Base-by-base conservation (phyloP, 306 rosid species). In the Gillenia trifoliata region DNA sequence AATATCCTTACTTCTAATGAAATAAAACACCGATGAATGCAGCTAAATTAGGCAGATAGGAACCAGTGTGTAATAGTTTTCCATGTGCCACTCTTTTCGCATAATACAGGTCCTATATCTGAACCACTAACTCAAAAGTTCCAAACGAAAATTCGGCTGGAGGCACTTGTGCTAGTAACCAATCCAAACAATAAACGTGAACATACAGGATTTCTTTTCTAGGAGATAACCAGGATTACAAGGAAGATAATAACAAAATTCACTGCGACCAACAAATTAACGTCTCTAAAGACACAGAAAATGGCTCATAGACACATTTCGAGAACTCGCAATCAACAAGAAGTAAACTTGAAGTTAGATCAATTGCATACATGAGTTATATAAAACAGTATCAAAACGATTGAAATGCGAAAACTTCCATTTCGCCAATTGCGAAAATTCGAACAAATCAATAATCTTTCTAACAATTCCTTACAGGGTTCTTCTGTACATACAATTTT, bases 391-490 rank as follows among this genome's bases (percentile, higher is more conserved):
- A 55, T 30, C 54, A 79, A 36, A 73, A 74, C 47, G 10, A 57
- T 61, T 28, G 25, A 56, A n/a, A 29, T 56, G n/a, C n/a, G n/a
- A 64, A 25, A 45, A 22, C 49, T 71, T 25, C 20, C 33, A 54
- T 52, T n/a, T 26, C 56, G 30, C 19, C 49, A 49, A 50, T 52
- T 26, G 17, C 65, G 9, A 70, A 40, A 50, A 55, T 26, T n/a
- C 19, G 64, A 55, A 57, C 30, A 77, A 68, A 60, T 66, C 23
- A 77, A 61, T 63, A 61, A 64, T 12, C 29, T 79, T 29, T 33
- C 61, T 74, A 29, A 67, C 34, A 71, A 67, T 28, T 73, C 41
- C 76, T 73, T 70, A 47, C n/a, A n/a, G 28, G 76, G 72, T 38
- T 38, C 19, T 41, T 50, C 66, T 60, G 73, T 60, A 72, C 30